These are phyloP conservation scores for Jaltomata sinuosa DNA, from an alignment of 257 asterid genomes.

Conservation along the genomic window DNA sequence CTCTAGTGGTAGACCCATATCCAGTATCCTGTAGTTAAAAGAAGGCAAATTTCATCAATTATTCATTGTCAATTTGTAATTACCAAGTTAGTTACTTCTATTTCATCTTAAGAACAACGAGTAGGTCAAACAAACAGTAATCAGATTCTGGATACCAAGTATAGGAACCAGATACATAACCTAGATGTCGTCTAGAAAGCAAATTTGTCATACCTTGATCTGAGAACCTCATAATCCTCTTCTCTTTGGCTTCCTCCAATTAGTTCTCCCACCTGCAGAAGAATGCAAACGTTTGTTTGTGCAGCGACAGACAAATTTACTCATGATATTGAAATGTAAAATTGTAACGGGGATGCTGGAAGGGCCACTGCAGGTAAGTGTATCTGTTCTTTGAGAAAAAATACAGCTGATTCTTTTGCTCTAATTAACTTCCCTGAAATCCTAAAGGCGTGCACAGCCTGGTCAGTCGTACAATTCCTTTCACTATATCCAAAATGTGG, in stretches of 20 bases:
- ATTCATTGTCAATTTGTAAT: background rate
- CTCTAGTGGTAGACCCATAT: conserved; percentile 66
- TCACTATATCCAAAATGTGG: background rate
- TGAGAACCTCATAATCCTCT: conserved; percentile 76
- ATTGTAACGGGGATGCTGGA: background rate
- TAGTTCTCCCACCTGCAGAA: conserved; percentile 85
- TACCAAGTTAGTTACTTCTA: background rate
- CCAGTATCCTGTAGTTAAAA: conserved; percentile 52
- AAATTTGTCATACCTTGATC: conserved; percentile 39
- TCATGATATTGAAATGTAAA: background rate
- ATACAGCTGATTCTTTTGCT: background rate
- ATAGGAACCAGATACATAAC: background rate
- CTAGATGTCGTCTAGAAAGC: background rate
- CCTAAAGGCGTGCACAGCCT: background rate
- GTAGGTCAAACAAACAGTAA: background rate
- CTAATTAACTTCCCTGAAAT: background rate
- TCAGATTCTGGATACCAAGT: background rate
- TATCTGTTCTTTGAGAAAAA: background rate
- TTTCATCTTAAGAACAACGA: background rate
- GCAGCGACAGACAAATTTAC: background rate
- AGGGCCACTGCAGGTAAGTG: background rate
- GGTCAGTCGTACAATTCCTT: background rate
- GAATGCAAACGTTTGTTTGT: background rate
- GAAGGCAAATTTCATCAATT: background rate
- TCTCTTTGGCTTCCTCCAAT: conserved; percentile 99